phyloP scores from a whole-genome alignment of 345 rosid genomes.

The Sisymbrium irio region DNA sequence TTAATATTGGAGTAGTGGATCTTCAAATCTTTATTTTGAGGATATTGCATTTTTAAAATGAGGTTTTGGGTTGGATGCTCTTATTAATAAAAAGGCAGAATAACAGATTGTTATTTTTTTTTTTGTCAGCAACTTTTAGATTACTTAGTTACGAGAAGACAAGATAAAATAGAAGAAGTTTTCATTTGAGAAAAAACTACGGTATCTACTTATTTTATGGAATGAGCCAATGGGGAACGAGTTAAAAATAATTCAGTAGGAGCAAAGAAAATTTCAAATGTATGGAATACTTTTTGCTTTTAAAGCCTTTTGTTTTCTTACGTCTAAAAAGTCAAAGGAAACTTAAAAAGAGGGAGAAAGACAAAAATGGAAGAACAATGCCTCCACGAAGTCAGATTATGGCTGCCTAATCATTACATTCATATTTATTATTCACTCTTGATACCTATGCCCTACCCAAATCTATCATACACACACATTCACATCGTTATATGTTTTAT shows the following conservation, averaged over 20 bases:
- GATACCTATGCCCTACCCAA: constrained; percentile 35
- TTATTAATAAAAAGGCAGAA: too few relatives aligned
- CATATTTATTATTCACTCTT: constrained; percentile 30
- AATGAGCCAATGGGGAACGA: neutral
- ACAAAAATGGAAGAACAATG: constrained; percentile 34
- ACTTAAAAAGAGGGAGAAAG: constrained; percentile 31
- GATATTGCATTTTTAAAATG: too few relatives aligned
- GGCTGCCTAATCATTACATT: constrained; percentile 39
- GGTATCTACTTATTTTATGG: neutral
- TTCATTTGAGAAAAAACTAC: neutral
- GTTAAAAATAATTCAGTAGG: constrained; percentile 6
- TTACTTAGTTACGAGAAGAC: neutral
- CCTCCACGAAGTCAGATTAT: constrained; percentile 43
- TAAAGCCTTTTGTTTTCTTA: constrained; percentile 17
- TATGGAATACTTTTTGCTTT: constrained; percentile 16
- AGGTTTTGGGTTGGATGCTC: too few relatives aligned
- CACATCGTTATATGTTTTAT: constrained; percentile 6
- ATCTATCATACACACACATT: constrained; percentile 21
- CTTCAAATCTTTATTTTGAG: too few relatives aligned
- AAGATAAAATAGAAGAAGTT: neutral
- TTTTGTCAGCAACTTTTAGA: too few relatives aligned
- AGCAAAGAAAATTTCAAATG: constrained; percentile 4
- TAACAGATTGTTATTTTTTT: too few relatives aligned
- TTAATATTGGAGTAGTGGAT: too few relatives aligned
- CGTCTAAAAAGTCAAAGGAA: constrained; percentile 38